Percentiles rank a stretch among this genome's conserved stretches.
Evolutionary conservation across 305 asterid species (phyloP).

Genomic region (Vinca major): DNA sequence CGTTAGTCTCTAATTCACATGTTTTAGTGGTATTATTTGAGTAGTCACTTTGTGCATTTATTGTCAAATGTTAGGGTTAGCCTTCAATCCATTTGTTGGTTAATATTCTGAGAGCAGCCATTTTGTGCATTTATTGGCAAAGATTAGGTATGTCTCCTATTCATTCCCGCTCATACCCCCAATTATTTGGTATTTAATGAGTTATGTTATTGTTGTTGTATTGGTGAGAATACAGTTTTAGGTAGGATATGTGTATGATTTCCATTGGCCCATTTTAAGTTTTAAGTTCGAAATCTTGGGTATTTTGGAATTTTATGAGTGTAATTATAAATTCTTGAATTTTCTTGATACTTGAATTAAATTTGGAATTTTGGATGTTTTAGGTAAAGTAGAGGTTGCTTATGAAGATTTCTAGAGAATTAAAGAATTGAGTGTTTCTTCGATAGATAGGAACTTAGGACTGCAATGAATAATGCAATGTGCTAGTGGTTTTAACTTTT

Average conservation of each 20-base stretch:
- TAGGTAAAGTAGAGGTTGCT: neutral
- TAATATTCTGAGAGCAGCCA: too few species aligned
- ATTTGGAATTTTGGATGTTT: neutral
- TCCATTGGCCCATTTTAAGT: neutral
- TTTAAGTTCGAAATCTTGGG: neutral
- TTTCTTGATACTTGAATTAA: neutral
- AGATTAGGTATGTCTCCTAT: too few species aligned
- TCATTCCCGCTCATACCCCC: too few species aligned
- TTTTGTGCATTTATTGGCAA: too few species aligned
- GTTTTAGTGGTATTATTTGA: too few species aligned
- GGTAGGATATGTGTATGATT: constrained; percentile 1
- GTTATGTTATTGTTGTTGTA: neutral
- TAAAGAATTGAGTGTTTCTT: neutral
- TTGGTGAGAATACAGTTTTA: neutral
- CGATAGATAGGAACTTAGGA: neutral
- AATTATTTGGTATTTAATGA: neutral
- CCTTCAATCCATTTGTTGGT: too few species aligned
- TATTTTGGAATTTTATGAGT: neutral
- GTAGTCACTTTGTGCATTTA: too few species aligned
- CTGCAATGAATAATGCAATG: neutral
- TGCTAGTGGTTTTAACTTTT: neutral
- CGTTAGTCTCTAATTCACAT: too few species aligned
- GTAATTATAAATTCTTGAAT: neutral
- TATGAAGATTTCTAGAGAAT: neutral
- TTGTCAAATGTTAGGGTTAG: too few species aligned